Conservation (phyloP, 768 basidiomycete species). For the Trametopsis cervina region DNA sequence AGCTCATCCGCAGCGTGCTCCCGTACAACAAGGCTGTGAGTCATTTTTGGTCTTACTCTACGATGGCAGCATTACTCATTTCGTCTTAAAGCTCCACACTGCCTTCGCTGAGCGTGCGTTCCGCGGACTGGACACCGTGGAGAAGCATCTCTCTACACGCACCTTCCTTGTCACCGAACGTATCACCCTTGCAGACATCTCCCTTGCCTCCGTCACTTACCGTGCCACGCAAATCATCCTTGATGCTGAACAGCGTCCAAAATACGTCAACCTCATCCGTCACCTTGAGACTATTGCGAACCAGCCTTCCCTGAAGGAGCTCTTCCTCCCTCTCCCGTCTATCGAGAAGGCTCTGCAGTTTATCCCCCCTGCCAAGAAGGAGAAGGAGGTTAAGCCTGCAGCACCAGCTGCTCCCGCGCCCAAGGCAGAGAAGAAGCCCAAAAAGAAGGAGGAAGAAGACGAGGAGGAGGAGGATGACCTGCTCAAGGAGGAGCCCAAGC, state of each 20-base stretch:
- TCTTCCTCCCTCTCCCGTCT: conserved; percentile 56
- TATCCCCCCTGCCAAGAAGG: conserved; percentile 71
- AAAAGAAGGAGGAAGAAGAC: conserved; percentile 49
- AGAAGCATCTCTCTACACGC: conserved; percentile 64
- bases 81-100: conserved; percentile 47
- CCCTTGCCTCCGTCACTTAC: conserved; percentile 52
- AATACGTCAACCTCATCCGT: conserved; percentile 74
- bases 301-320: conserved; percentile 66
- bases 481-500: conserved; percentile 73
- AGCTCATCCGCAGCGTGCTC: conserved; percentile 40
- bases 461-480: conserved; percentile 70
- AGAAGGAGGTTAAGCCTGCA: conserved; percentile 36
- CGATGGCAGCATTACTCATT: neutral
- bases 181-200: conserved; percentile 88
- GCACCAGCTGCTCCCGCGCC: conserved; percentile 33
- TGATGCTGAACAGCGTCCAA: conserved; percentile 59
- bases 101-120: conserved; percentile 43
- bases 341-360: conserved; percentile 67
- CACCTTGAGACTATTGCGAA: conserved; percentile 83
- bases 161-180: conserved; percentile 94
- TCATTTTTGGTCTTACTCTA: conserved; percentile 8
- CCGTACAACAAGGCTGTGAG: conserved; percentile 83
- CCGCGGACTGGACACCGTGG: conserved; percentile 58
- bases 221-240: conserved; percentile 47
- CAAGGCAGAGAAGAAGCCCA: conserved; percentile 37